Evolutionary conservation across 148 eudicot genomes (phyloP), one percentile per base, ranked within the genome.

Genomic region (Polygonum maritimum): DNA sequence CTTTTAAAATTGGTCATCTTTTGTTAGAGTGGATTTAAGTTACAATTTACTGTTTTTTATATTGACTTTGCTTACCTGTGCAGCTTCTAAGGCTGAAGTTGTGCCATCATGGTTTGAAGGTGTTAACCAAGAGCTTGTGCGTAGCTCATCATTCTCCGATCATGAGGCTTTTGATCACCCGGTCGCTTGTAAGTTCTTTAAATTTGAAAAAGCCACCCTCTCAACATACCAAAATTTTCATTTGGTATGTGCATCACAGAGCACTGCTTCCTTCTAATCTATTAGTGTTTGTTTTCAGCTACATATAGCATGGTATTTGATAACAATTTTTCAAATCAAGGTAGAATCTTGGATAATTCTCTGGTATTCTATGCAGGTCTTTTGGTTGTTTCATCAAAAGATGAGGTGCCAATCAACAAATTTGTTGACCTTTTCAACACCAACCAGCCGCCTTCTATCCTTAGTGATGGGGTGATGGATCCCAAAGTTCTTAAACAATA

Each of bases 91-190:
- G 76, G 79, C 87, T 65, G 88, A 89, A 73, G 36, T 85, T 57
- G 65, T 90, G 76, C 97, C 99, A 67, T 74, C 96, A 19, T 92
- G 99, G 97, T 95, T 95, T 78, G 83, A 88, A 54, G 78, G 72
- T 77, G 91, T 92, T 80, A 95, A 95, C 80, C 86, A 95, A 83
- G 99, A 92, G 88, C 94, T 95, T 21, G 87, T 87, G 63, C 86
- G 67, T 49, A 83, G 85, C 49, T 89, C 90, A 45, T 90, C 99
- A 14, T 95, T 95, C 82, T 90, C 99, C 57, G 98, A 92, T 74
- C 98, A 95, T 70, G 99, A 95, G 91, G 89, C 99, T 69, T 89
- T 95, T 85, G 99, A 95, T 84, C 96, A 92, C 84, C 98, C 98
- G 73, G 99, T 95, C 76, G 92, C 98, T 36, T 95, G 99, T 95